Percentiles rank a stretch among this genome's conserved stretches.
Conservation (phyloP, 768 basidiomycete species). For the Pleurotus giganteus region DNA sequence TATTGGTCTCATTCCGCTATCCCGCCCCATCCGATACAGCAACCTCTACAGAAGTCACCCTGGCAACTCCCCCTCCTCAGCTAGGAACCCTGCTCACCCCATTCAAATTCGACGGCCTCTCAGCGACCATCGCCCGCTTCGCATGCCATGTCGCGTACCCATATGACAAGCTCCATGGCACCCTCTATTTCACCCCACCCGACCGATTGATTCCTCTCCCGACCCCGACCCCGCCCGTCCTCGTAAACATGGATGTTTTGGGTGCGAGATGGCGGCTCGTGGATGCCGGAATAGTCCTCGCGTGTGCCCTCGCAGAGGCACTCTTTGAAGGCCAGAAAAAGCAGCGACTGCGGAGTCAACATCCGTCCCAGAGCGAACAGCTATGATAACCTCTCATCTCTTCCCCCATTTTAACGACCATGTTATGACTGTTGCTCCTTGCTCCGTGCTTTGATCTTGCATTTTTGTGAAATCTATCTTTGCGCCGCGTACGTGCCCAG, state of each 20-base stretch:
- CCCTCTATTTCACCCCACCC: conserved; percentile 18
- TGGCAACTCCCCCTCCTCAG: conserved; percentile 16
- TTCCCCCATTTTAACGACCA: too few species aligned
- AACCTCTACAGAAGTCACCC: conserved; percentile 8
- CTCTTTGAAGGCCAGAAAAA: conserved; percentile 24
- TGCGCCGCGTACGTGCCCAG: too few species aligned
- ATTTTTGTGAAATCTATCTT: too few species aligned
- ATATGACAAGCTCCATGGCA: conserved; percentile 28
- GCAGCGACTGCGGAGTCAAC: too few species aligned
- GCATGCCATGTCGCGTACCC: conserved; percentile 62
- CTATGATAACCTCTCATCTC: too few species aligned
- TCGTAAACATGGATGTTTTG: conserved; percentile 48
- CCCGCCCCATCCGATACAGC: conserved; percentile 15
- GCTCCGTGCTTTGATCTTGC: too few species aligned
- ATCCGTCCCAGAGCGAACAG: too few species aligned
- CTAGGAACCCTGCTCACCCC: neutral
- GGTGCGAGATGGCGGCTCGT: conserved; percentile 56
- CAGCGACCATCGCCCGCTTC: conserved; percentile 61
- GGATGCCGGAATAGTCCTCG: conserved; percentile 51
- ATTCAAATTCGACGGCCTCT: conserved; percentile 53
- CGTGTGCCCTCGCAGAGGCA: conserved; percentile 69
- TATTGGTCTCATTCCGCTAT: conserved; percentile 62
- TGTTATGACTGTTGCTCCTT: too few species aligned
- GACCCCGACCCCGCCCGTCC: conserved; percentile 10
- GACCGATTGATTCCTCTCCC: conserved; percentile 8